These are phyloP conservation scores for Castanea crenata DNA, from an alignment of 306 rosid genomes.

Conservation along the genomic window DNA sequence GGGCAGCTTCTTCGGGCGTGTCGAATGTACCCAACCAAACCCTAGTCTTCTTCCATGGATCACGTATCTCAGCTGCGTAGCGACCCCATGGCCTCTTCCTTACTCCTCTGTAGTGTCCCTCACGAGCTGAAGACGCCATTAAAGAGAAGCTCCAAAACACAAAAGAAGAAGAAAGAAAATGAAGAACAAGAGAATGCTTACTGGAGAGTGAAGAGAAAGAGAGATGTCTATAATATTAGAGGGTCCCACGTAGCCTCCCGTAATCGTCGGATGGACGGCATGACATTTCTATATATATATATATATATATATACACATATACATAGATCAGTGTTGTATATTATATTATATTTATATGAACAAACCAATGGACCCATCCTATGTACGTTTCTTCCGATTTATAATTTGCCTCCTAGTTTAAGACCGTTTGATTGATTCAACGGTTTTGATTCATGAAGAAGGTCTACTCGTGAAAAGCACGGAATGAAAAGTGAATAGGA, in stretches of 20 bases:
- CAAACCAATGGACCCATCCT: not conserved
- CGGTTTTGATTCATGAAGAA: constrained; percentile 3
- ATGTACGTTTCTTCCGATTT: not conserved
- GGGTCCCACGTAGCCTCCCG: constrained; percentile 88
- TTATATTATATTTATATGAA: no score
- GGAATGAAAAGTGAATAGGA: not conserved
- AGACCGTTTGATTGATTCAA: constrained; percentile 42
- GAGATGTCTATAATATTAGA: constrained; percentile 2
- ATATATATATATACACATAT: not conserved
- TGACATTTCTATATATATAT: constrained; percentile 18
- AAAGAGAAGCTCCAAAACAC: not conserved
- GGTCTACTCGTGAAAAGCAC: constrained; percentile 5
- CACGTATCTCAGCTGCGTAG: constrained; percentile 96
- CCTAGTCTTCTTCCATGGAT: constrained; percentile 94
- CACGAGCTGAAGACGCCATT: constrained; percentile 61
- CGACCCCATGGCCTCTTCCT: constrained; percentile 98
- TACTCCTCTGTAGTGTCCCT: constrained; percentile 85
- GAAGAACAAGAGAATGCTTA: not conserved
- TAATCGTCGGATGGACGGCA: constrained; percentile 89
- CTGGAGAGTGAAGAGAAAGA: not conserved
- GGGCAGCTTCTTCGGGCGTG: constrained; percentile 91
- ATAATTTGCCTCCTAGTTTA: not conserved
- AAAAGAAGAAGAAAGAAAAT: not conserved
- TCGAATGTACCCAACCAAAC: constrained; percentile 98
- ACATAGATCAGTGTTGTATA: no score